Evolutionary conservation across 2,329 filamentous ascomycete genomes (phyloP).

Genomic region (Bipolaris cookei): DNA sequence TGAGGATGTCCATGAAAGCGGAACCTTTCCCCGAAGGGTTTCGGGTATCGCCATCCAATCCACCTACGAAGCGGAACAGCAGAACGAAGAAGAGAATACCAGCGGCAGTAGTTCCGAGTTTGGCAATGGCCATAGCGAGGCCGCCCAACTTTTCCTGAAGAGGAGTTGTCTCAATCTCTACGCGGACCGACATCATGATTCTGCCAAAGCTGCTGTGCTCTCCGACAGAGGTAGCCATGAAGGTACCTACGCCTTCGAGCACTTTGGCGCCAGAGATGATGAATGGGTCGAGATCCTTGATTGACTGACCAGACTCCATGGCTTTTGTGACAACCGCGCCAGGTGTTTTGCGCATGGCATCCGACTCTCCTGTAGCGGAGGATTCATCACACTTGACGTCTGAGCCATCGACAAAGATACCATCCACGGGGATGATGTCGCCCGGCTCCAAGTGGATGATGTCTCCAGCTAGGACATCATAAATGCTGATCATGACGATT

Average conservation of each 20-base stretch:
- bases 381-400: constrained; percentile 74
- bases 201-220: constrained; percentile 63
- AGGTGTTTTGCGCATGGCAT: constrained; percentile 69
- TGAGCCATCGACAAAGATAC: constrained; percentile 69
- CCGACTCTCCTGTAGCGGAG: constrained; percentile 74
- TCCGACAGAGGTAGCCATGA: constrained; percentile 62
- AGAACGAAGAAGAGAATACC: constrained; percentile 49
- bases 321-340: constrained; percentile 65
- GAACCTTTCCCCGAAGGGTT: constrained; percentile 41
- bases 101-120: constrained; percentile 54
- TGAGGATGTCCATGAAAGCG: constrained; percentile 52
- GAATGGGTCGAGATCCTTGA: constrained; percentile 67
- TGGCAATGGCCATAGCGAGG: constrained; percentile 60
- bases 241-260: constrained; percentile 59
- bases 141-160: constrained; percentile 61
- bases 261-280: constrained; percentile 65
- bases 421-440: constrained; percentile 73
- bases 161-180: constrained; percentile 60
- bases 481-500: constrained; percentile 61
- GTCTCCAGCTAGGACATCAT: constrained; percentile 72
- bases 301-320: constrained; percentile 58
- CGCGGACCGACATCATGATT: constrained; percentile 63
- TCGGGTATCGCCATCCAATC: constrained; percentile 35
- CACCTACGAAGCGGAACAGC: constrained; percentile 48
- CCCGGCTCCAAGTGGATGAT: constrained; percentile 72